Evolutionary conservation across 495 filamentous ascomycete species (phyloP).

Genomic region (Xanthoparmelia taractica): DNA sequence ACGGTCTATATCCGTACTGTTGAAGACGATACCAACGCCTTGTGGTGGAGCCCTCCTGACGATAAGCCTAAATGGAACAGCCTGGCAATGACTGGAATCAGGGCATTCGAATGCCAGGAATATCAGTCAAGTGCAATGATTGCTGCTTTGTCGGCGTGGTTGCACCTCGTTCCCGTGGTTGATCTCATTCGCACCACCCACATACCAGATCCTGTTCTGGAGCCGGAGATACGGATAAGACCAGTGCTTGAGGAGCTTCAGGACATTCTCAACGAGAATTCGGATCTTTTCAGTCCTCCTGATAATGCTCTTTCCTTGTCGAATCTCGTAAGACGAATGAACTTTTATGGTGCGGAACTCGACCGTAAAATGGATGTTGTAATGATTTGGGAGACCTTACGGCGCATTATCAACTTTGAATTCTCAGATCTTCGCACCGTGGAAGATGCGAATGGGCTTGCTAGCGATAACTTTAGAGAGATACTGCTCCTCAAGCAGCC

Average conservation of each 20-base stretch:
- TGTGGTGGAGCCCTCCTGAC: slow-evolving; percentile 60
- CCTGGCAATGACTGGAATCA: slow-evolving; percentile 53
- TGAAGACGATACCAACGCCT: slow-evolving; percentile 51
- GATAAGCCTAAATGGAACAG: slow-evolving; percentile 68
- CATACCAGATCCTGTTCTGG: slow-evolving; percentile 43
- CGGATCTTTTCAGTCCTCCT: slow-evolving; percentile 3
- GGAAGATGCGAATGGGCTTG: slow-evolving; percentile 7
- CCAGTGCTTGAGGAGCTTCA: slow-evolving; percentile 39
- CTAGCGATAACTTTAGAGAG: slow-evolving; percentile 16
- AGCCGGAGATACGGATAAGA: slow-evolving; percentile 24
- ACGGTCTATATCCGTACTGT: slow-evolving; percentile 57
- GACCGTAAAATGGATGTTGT: slow-evolving; percentile 34
- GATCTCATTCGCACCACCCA: slow-evolving; percentile 45
- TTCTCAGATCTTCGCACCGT: slow-evolving; percentile 8
- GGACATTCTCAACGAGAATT: slow-evolving; percentile 17
- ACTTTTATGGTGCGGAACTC: slow-evolving; percentile 32
- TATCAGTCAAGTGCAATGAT: slow-evolving; percentile 46
- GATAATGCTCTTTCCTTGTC: slow-evolving; percentile 15
- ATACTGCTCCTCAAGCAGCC: slow-evolving; percentile 25
- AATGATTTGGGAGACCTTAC: slow-evolving; percentile 26
- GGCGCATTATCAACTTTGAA: slow-evolving; percentile 25
- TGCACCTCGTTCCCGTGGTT: slow-evolving; percentile 53
- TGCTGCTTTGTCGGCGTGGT: slow-evolving; percentile 48
- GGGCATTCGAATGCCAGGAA: slow-evolving; percentile 42
- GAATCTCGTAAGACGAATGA: slow-evolving; percentile 16